Base-by-base conservation (phyloP, 179 eudicot species). In the Corrigiola litoralis region DNA sequence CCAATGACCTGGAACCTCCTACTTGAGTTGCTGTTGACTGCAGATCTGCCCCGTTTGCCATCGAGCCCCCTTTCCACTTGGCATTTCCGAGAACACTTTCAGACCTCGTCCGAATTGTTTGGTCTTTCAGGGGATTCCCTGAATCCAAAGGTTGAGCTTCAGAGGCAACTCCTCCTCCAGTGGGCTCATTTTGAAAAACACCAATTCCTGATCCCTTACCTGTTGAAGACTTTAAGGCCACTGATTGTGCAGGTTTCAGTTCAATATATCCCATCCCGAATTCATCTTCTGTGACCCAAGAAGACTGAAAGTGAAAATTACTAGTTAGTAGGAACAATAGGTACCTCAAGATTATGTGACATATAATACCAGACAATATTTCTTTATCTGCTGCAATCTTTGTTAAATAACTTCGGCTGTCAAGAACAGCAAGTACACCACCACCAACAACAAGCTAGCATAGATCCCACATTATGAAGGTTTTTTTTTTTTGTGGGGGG, bases 211-310 rank as follows among this genome's bases (percentile, higher is more conserved):
- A 71, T 72, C 81, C 84, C 64, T 77, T 81, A 50, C 77, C 76
- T 67, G 81, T 50, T 40, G 71, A 57, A 67, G 94, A 59, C 72
- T 84, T 94, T 33, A 84, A 63, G 55, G 82, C 83, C 65, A 82
- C 79, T 41, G 86, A 58, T 50, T 86, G 77, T 37, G 84, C 83
- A 61, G 90, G 83, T 75, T 95, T 95, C 38, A 91, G 50, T 36
- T 91, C 99, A 77, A 95, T 77, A 77, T 80, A 82, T 29, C 99
- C 99, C 97, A 91, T 95, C 64, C 97, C 96, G 76, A 95, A 95
- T 76, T 91, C 97, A 73, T 95, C 99, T 75, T 95, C 99, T 18
- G 97, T 78, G 58, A 91, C 95, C 99, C 99, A 95, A 12, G 95
- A 92, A 32, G 89, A 74, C 97, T 95, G 74, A 53, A 34, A 51